A percentile compares a stretch with the other conserved stretches of the same genome.
Evolutionary conservation across 1,284 basidiomycete species (phyloP).

Genomic region (Erythrobasidium hasegawianum): DNA sequence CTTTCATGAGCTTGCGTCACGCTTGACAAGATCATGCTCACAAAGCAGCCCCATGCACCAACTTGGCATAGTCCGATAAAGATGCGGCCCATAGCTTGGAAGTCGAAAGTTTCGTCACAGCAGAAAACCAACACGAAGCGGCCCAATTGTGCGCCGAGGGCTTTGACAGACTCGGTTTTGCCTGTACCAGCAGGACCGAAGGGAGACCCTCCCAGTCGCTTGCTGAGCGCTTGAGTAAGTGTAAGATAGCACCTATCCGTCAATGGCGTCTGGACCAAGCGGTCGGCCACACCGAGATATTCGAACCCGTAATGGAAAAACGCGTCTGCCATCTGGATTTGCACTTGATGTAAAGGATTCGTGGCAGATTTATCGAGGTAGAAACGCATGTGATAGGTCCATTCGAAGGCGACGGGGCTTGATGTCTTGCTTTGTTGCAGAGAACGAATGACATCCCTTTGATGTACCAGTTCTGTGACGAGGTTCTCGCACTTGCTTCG

Average conservation of each 20-base stretch:
- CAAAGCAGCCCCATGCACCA: slow-evolving; percentile 96
- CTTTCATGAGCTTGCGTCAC: slow-evolving; percentile 39
- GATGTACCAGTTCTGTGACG: slow-evolving; percentile 97
- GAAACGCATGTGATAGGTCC: slow-evolving; percentile 99
- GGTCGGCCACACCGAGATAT: slow-evolving; percentile 93
- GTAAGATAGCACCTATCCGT: slow-evolving; percentile 98
- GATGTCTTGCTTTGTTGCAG: slow-evolving; percentile 66
- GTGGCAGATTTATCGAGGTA: slow-evolving; percentile 71
- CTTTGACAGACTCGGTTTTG: slow-evolving; percentile 99
- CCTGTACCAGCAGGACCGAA: slow-evolving; percentile 98
- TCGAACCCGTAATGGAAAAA: slow-evolving; percentile 97
- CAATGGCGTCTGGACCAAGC: slow-evolving; percentile 94
- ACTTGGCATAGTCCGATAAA: slow-evolving; percentile 98
- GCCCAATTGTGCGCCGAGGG: slow-evolving; percentile 93
- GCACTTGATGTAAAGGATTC: slow-evolving; percentile 68
- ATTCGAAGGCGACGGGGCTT: slow-evolving; percentile 73
- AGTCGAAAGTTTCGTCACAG: slow-evolving; percentile 99
- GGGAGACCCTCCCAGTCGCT: slow-evolving; percentile 90
- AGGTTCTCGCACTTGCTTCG: slow-evolving; percentile 97
- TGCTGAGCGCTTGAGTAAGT: slow-evolving; percentile 89
- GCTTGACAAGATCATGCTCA: slow-evolving; percentile 42
- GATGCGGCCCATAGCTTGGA: slow-evolving; percentile 99
- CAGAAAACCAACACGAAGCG: slow-evolving; percentile 98
- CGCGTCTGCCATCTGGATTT: slow-evolving; percentile 82
- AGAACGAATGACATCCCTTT: slow-evolving; percentile 84